A percentile compares a stretch with the other conserved stretches of the same genome.
These are phyloP conservation scores for Penicillium daleae DNA, from an alignment of 495 filamentous ascomycete species.

Conservation along the genomic window DNA sequence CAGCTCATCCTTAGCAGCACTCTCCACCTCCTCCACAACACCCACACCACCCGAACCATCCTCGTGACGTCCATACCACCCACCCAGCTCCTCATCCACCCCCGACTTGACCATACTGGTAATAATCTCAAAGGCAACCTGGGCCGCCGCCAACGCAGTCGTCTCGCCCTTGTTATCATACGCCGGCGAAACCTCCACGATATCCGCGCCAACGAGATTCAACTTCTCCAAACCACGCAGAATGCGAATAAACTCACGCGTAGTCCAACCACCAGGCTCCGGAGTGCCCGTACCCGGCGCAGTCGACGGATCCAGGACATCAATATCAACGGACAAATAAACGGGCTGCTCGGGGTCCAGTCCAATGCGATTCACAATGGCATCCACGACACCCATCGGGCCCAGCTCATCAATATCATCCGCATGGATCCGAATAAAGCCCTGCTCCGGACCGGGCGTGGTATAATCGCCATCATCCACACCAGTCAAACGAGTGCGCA, in stretches of 20 bases:
- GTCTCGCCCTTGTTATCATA: conserved; percentile 85
- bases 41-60: conserved; percentile 18
- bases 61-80: conserved; percentile 48
- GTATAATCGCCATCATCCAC: conserved; percentile 68
- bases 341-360: conserved; percentile 68
- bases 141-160: conserved; percentile 81
- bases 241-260: conserved; percentile 70
- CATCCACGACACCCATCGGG: conserved; percentile 58
- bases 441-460: conserved; percentile 57
- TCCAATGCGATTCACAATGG: conserved; percentile 61
- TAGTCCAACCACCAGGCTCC: conserved; percentile 77
- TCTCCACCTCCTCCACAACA: conserved; percentile 24
- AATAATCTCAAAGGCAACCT: conserved; percentile 81
- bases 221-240: conserved; percentile 69
- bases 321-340: conserved; percentile 76
- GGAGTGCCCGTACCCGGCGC: conserved; percentile 76
- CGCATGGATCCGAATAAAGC: conserved; percentile 65
- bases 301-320: conserved; percentile 72
- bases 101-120: conserved; percentile 77
- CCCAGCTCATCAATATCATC: conserved; percentile 74
- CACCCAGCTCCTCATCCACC: conserved; percentile 48
- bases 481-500: conserved; percentile 73
- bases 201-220: conserved; percentile 74
- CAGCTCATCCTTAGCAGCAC: conserved; percentile 49
- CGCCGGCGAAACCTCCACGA: conserved; percentile 85